Base-by-base conservation (phyloP, 441 rosid species). In the Breynia disticha region DNA sequence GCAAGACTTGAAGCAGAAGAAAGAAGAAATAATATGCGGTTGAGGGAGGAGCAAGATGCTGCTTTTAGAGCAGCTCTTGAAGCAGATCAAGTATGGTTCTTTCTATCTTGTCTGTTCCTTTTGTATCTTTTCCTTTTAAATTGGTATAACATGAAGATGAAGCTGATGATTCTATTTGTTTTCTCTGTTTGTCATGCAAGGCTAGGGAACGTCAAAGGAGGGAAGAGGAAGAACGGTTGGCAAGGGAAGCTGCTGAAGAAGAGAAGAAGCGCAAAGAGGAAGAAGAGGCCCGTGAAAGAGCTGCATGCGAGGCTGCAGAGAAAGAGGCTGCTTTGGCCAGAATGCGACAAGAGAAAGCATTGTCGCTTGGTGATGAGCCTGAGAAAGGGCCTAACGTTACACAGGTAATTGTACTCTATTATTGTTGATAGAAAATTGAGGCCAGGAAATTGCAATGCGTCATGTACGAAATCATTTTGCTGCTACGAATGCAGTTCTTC, bases 41-140 rank as follows among this genome's bases (percentile, higher is more conserved):
- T 93, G 46, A 83, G 99, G 73, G 99, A 89, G 78, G 99, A 89
- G 72, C 97, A 93, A 66, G 97, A 93, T 76, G 89, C 95, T 54
- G 99, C 97, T 51, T 89, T 80, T 70, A 77, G 81, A 68, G 99
- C 83, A 41, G 99, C 99, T 17, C 97, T 93, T 61, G 96, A 89
- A 80, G 99, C 90, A 17, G 99, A 93, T 79, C 99, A 83, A 66
- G 98, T 89, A 79, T 50, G 72, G 46, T 22, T 39, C 55, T 35
- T 19, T 56, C 22, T 32, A 14, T 22, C 41, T 47, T 15, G 44
- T 13, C n/a, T 17, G 12, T 50, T 21, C 20, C 14, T 61, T 44
- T 20, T 10, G 44, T 32, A 19, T 56, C 11, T 54, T 48, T 6
- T 41, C 9, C 44, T 41, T 15, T 41, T 41, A 15, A 41, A 41